Base-by-base conservation (phyloP, 768 basidiomycete species). In the Rhodocollybia butyracea region DNA sequence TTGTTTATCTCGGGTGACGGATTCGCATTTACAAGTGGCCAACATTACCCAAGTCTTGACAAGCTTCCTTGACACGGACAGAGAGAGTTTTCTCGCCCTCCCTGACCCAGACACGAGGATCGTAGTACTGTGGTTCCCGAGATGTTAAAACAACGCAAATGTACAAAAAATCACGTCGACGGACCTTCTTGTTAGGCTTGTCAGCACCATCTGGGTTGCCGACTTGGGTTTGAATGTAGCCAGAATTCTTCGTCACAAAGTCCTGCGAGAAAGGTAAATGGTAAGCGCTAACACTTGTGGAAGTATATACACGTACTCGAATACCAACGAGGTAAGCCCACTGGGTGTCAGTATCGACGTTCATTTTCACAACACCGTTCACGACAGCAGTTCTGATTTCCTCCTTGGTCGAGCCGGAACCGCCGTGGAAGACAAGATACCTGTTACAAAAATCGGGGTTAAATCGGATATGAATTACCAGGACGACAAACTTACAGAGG, bases 371-470 rank as follows among this genome's bases (percentile, higher is more conserved):
- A 39, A 97, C 96, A 66, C 96, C 96, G 70, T 95, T 81, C 51
- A 74, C 66, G 61, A 98, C 97, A 56, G 95, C 96, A 45, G 87
- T 92, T 64, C 77, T 79, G 76, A 98, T 99, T 75, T 99, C 97
- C 45, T 95, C 89, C 75, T 93, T 93, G 62, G 90, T 86, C 30
- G 97, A 98, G 42, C 97, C 97, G 51, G 97, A 98, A 60, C 97
- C 97, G 73, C 97, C 97, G 77, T 99, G 97, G 94, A 98, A 99
- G 73, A 98, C 97, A 59, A 98, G 91, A 85, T 88, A 98, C 63
- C 92, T 93, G 51, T 3, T 13, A 17, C 5, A 45, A 21, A 13
- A 27, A 57, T 7, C 39, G 13, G n/a, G 12, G 15, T 31, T 3
- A 12, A 21, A 53, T 22, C 24, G 39, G 12, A 53, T 30, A 59